phyloP scores from a whole-genome alignment of 2,329 filamentous ascomycete genomes.

The Harringtonia aguacate region DNA sequence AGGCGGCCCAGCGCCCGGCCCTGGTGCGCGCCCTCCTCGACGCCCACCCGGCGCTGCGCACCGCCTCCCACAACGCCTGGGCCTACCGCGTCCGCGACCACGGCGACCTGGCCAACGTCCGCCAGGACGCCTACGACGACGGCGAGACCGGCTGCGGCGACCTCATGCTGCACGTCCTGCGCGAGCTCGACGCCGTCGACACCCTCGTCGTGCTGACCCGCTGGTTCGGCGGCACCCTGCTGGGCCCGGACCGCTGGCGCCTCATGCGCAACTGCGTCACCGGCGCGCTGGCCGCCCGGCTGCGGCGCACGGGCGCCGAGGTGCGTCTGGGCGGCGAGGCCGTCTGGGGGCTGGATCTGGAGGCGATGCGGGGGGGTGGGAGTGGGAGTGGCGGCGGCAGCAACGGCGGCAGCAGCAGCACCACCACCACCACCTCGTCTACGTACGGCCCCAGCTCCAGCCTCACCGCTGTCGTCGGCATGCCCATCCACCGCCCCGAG shows the following conservation, averaged over 20 bases:
- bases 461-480: slow-evolving; percentile 31
- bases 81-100: slow-evolving; percentile 29
- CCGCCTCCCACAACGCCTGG: slow-evolving; percentile 50
- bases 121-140: slow-evolving; percentile 46
- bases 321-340: slow-evolving; percentile 37
- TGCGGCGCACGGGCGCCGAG: slow-evolving; percentile 30
- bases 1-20: slow-evolving; percentile 27
- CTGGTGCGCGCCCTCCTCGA: slow-evolving; percentile 37
- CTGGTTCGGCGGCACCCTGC: slow-evolving; percentile 52
- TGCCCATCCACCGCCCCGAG: slow-evolving; percentile 68
- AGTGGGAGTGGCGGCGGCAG: slow-evolving; percentile 6
- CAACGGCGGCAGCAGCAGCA: slow-evolving; percentile 14
- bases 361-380: slow-evolving; percentile 29
- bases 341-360: slow-evolving; percentile 49
- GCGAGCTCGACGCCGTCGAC: slow-evolving; percentile 37
- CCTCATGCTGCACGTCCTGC: slow-evolving; percentile 43
- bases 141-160: slow-evolving; percentile 50
- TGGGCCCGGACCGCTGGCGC: slow-evolving; percentile 51
- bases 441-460: too few species aligned
- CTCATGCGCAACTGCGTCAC: slow-evolving; percentile 48
- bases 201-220: slow-evolving; percentile 48
- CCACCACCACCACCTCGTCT: too few species aligned
- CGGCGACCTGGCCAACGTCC: slow-evolving; percentile 22
- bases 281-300: slow-evolving; percentile 41
- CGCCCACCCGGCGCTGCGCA: slow-evolving; percentile 36